phyloP scores from a whole-genome alignment of 352 stramenopile species.

The Phytopythium boreale region DNA sequence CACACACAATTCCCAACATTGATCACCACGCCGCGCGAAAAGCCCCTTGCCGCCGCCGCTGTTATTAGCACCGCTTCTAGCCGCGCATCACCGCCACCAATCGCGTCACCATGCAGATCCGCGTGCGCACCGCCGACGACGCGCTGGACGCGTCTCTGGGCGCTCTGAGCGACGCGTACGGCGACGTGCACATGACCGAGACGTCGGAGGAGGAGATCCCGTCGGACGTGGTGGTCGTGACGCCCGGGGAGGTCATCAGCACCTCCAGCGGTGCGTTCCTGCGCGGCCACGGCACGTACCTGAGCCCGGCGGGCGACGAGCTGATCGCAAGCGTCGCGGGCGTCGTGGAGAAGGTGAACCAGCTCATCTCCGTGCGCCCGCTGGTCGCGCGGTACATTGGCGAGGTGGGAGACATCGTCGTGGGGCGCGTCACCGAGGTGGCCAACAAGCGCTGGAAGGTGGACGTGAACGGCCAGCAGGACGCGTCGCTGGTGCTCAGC shows the following conservation, averaged over 20 bases:
- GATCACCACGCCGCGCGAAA: too few relatives aligned
- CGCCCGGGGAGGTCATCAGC: conserved; percentile 73
- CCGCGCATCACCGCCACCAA: not conserved
- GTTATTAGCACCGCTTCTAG: too few relatives aligned
- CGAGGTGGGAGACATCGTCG: conserved; percentile 96
- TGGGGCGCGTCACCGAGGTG: conserved; percentile 94
- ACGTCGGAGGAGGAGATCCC: conserved; percentile 23
- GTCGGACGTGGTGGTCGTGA: conserved; percentile 65
- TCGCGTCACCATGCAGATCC: conserved; percentile 1
- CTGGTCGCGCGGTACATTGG: conserved; percentile 89
- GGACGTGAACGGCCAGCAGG: conserved; percentile 86
- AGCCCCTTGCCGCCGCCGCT: too few relatives aligned
- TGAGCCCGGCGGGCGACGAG: conserved; percentile 70
- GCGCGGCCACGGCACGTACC: conserved; percentile 94
- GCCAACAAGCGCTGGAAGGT: conserved; percentile 95
- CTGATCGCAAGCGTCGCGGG: conserved; percentile 92
- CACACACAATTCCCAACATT: not conserved
- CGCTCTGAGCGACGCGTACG: not conserved
- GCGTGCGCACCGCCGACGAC: not conserved
- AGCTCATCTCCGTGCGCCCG: conserved; percentile 94
- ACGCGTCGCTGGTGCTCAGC: conserved; percentile 89
- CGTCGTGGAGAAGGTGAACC: conserved; percentile 96
- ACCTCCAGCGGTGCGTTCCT: conserved; percentile 79
- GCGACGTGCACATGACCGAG: conserved; percentile 3
- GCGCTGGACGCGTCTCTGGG: not conserved